A percentile compares a stretch with the other conserved stretches of the same genome.
Evolutionary conservation across 2,329 filamentous ascomycete genomes (phyloP).

Genomic region (Chaetomiaceae sp.): DNA sequence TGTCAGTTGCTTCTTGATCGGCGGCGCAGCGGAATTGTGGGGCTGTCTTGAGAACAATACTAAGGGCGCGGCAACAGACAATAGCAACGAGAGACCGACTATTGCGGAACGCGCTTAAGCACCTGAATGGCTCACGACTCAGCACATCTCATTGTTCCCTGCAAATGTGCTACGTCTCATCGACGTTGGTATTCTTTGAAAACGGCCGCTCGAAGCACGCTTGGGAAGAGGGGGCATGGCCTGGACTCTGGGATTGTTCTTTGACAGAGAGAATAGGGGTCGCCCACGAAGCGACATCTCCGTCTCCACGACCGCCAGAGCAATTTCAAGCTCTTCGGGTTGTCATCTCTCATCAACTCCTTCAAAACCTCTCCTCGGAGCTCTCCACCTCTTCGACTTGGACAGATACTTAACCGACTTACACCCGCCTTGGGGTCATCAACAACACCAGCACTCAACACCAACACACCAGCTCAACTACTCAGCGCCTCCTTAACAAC

Average conservation of each 20-base stretch:
- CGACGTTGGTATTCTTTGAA: conserved; percentile 4
- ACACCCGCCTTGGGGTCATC: neutral
- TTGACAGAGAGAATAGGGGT: conserved; percentile 6
- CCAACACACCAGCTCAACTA: neutral
- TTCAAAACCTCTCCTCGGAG: neutral
- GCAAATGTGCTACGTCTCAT: conserved; percentile 3
- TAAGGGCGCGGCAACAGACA: conserved; percentile 16
- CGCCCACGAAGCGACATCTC: neutral
- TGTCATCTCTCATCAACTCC: neutral
- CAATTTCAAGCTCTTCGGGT: neutral
- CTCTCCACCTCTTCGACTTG: neutral
- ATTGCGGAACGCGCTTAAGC: conserved; percentile 11
- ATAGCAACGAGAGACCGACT: conserved; percentile 14
- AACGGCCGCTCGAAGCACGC: neutral
- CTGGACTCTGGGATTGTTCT: conserved; percentile 11
- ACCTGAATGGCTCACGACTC: neutral
- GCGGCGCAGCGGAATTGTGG: conserved; percentile 10
- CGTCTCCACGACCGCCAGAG: neutral
- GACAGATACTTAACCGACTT: neutral
- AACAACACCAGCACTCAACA: neutral
- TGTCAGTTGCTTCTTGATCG: conserved; percentile 8
- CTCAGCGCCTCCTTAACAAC: neutral
- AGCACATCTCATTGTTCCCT: conserved; percentile 13
- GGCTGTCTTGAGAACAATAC: conserved; percentile 20
- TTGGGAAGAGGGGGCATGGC: neutral